These are phyloP conservation scores for Colletotrichum liaoningense DNA, from an alignment of 2,329 filamentous ascomycete species.

Conservation along the genomic window DNA sequence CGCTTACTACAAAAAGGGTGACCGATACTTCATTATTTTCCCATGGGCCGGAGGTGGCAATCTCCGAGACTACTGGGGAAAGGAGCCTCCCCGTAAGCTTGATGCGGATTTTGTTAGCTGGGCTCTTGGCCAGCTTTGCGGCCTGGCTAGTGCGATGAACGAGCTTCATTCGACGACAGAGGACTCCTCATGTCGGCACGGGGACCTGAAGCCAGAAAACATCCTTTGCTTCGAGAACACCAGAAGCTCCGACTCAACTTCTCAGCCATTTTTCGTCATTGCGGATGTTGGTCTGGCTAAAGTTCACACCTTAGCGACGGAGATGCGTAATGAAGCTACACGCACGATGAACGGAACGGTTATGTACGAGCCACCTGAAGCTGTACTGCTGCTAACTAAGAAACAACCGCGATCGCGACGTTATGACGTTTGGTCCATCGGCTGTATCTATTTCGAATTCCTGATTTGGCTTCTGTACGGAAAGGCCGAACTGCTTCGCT, in stretches of 20 bases:
- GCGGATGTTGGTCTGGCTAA: constrained; percentile 7
- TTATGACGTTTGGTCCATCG: constrained; percentile 47
- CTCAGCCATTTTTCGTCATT: neutral
- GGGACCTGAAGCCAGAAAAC: constrained; percentile 28
- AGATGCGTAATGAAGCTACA: neutral
- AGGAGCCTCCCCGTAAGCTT: neutral
- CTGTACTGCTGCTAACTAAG: neutral
- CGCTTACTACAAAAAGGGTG: neutral
- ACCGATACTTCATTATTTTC: neutral
- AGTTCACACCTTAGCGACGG: neutral
- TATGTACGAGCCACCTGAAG: constrained; percentile 21
- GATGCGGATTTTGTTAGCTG: neutral
- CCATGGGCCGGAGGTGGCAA: constrained; percentile 20
- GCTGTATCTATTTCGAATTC: constrained; percentile 44
- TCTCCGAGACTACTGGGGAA: constrained; percentile 15
- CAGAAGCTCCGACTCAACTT: neutral
- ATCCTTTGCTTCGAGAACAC: constrained; percentile 11
- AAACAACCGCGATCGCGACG: constrained; percentile 36
- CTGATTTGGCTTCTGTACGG: constrained; percentile 44
- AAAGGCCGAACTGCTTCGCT: neutral
- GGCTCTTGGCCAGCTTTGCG: neutral
- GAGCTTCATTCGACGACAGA: neutral
- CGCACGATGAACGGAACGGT: neutral
- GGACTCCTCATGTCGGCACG: neutral
- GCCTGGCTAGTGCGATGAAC: neutral